A percentile compares a stretch with the other conserved stretches of the same genome.
These are phyloP conservation scores for Cicer chorassanicum DNA, from an alignment of 306 rosid genomes.

Conservation along the genomic window DNA sequence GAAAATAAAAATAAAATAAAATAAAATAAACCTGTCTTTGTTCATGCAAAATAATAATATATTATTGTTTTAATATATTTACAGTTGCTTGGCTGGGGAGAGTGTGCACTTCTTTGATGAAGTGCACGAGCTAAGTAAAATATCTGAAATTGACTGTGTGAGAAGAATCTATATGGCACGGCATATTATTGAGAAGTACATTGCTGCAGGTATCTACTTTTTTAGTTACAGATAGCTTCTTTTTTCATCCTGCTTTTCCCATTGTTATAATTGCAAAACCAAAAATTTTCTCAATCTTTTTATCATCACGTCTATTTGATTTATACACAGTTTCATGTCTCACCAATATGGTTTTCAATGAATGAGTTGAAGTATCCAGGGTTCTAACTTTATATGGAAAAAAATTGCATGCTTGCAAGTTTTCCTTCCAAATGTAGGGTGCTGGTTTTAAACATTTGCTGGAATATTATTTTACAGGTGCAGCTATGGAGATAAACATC, in stretches of 20 bases:
- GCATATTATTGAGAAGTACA: slow-evolving; percentile 91
- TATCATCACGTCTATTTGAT: slow-evolving; percentile 22
- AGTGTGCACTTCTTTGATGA: slow-evolving; percentile 88
- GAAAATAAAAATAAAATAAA: not conserved
- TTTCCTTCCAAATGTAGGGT: slow-evolving; percentile 27
- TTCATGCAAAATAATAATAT: slow-evolving; percentile 13
- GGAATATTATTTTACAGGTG: slow-evolving; percentile 61
- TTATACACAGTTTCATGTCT: slow-evolving; percentile 12
- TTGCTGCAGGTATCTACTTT: slow-evolving; percentile 67
- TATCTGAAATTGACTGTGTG: slow-evolving; percentile 76
- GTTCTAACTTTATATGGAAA: not conserved
- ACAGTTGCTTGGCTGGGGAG: slow-evolving; percentile 99
- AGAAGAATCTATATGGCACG: slow-evolving; percentile 96
- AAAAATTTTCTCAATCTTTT: slow-evolving; percentile 1
- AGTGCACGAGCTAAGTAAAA: slow-evolving; percentile 83
- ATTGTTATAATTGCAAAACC: slow-evolving; percentile 12
- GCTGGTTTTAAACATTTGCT: slow-evolving; percentile 7
- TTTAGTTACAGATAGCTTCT: slow-evolving; percentile 21
- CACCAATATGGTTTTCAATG: slow-evolving; percentile 23
- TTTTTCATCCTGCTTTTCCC: slow-evolving; percentile 20
- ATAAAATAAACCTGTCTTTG: not conserved
- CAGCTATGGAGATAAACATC: slow-evolving; percentile 86
- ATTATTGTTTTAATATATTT: slow-evolving; percentile 44
- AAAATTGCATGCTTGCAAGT: slow-evolving; percentile 1
- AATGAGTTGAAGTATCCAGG: slow-evolving; percentile 36